These are phyloP conservation scores for Aspergillus transmontanensis DNA, from an alignment of 2,329 filamentous ascomycete species.

Conservation along the genomic window DNA sequence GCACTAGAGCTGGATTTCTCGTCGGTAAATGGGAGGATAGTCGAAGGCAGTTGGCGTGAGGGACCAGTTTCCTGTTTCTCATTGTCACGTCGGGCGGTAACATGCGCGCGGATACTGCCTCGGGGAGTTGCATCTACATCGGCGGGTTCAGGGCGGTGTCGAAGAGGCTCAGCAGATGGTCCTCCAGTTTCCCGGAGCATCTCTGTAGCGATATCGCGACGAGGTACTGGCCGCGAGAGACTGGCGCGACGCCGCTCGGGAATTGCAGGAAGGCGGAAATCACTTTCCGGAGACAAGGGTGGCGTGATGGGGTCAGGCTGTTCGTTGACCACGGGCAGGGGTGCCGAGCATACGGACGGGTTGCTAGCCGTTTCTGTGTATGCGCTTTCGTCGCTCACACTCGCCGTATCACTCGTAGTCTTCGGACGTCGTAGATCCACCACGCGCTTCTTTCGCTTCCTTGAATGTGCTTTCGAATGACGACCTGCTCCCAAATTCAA, in stretches of 20 bases:
- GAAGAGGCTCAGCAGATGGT: slow-evolving; percentile 27
- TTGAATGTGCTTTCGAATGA: slow-evolving; percentile 47
- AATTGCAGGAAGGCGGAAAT: slow-evolving; percentile 34
- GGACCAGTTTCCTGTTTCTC: slow-evolving; percentile 34
- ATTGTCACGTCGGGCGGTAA: slow-evolving; percentile 15
- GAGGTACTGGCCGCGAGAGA: slow-evolving; percentile 28
- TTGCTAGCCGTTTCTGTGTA: slow-evolving; percentile 45
- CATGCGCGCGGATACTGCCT: slow-evolving; percentile 25
- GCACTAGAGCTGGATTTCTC: slow-evolving; percentile 35
- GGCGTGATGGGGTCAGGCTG: slow-evolving; percentile 58
- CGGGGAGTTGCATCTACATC: slow-evolving; percentile 40
- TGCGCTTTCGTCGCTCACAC: slow-evolving; percentile 46
- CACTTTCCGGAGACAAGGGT: slow-evolving; percentile 49
- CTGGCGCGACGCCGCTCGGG: slow-evolving; percentile 37
- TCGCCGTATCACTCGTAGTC: slow-evolving; percentile 43
- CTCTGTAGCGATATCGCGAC: slow-evolving; percentile 25
- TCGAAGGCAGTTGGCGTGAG: slow-evolving; percentile 33
- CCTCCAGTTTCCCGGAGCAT: slow-evolving; percentile 27
- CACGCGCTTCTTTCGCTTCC: slow-evolving; percentile 52
- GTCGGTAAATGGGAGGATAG: slow-evolving; percentile 40
- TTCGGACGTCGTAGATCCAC: slow-evolving; percentile 49
- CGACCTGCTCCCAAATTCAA: slow-evolving; percentile 44
- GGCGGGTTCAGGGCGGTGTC: slow-evolving; percentile 17
- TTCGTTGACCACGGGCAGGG: slow-evolving; percentile 62
- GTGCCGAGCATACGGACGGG: slow-evolving; percentile 54